Base-by-base conservation (phyloP, 2,329 filamentous ascomycete genomes). In the Diaporthe citri region DNA sequence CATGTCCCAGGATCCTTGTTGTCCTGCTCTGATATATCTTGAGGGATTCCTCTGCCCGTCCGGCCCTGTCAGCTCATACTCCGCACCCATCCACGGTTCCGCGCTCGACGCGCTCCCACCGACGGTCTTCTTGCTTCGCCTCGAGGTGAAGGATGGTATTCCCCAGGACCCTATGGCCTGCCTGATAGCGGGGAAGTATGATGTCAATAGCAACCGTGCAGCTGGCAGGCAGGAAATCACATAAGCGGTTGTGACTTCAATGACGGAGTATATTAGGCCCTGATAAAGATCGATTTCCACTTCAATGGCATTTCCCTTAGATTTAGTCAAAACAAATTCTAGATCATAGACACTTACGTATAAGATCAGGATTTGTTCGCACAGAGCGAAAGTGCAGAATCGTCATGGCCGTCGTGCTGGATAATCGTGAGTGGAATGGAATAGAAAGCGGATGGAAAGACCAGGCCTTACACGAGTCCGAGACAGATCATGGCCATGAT, bases 401-500 rank as follows among this genome's bases (percentile, higher is more conserved):
- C 3, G 59, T 64, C 59, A 64, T 64, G 7, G 59, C 59, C 39
- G 59, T 64, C 41, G 59, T 64, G 17, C 59, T 64, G 25, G 25
- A 20, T 28, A 31, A 31, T 22, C 7, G 25, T 64, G 5, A 64
- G 59, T 22, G 8, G 4, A 31, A 5, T 6, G 22, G 3, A 0
- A 6, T 3, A 3, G 25, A 7, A 28, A 43, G 9, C 4, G 13
- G 5, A 1, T n/a, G 34, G 20, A 31, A 7, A 31, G 17, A 15
- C 9, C 31, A 31, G 25, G 8, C 10, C 59, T 64, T 43, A 64
- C 59, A 64, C 59, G 12, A 64, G 59, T 7, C 59, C 59, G 28
- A 64, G 59, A 13, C 59, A 46, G n/a, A 64, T 64, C 59, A 64
- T 64, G 9, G 17, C n/a, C 59, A 64, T 64, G 3, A 64, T 64